Percentiles rank a stretch among this genome's conserved stretches.
Conservation (phyloP, 768 basidiomycete genomes). For the Pulveroboletus ravenelii region DNA sequence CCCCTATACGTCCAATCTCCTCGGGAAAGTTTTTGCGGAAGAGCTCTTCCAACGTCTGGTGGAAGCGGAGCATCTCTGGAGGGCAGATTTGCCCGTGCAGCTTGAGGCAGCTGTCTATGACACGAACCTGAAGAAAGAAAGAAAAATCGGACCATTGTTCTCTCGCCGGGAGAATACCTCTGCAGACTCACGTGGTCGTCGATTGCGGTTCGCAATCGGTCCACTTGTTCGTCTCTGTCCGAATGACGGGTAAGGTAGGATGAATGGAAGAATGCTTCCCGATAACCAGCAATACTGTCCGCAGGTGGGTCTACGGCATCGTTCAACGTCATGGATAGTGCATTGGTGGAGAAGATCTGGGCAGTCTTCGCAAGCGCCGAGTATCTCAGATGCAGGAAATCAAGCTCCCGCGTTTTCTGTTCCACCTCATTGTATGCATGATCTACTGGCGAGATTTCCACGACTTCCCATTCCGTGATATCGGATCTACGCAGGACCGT, state of each 20-base stretch:
- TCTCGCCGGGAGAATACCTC: not conserved
- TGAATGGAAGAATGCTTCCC: slow-evolving; percentile 68
- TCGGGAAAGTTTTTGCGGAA: slow-evolving; percentile 83
- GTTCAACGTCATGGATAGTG: slow-evolving; percentile 83
- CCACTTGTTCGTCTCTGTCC: slow-evolving; percentile 64
- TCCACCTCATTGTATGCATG: slow-evolving; percentile 79
- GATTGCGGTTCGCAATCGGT: slow-evolving; percentile 67
- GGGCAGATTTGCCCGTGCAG: slow-evolving; percentile 81
- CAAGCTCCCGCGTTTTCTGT: slow-evolving; percentile 73
- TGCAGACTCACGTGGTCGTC: slow-evolving; percentile 66
- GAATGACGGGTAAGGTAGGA: slow-evolving; percentile 66
- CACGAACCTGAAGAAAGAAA: slow-evolving; percentile 49
- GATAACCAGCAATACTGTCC: slow-evolving; percentile 72
- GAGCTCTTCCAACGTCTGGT: slow-evolving; percentile 81
- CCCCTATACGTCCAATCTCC: slow-evolving; percentile 67
- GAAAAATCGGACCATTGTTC: not conserved
- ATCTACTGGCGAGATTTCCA: slow-evolving; percentile 83
- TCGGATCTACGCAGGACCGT: slow-evolving; percentile 89
- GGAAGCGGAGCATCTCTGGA: slow-evolving; percentile 87
- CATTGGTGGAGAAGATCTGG: slow-evolving; percentile 71
- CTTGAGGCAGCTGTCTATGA: slow-evolving; percentile 78
- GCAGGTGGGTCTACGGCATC: slow-evolving; percentile 77
- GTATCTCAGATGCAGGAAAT: slow-evolving; percentile 63
- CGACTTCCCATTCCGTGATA: slow-evolving; percentile 61
- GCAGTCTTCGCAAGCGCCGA: slow-evolving; percentile 73